Evolutionary conservation across 2,329 filamentous ascomycete genomes (phyloP).

Genomic region (Epicoccum nigrum): DNA sequence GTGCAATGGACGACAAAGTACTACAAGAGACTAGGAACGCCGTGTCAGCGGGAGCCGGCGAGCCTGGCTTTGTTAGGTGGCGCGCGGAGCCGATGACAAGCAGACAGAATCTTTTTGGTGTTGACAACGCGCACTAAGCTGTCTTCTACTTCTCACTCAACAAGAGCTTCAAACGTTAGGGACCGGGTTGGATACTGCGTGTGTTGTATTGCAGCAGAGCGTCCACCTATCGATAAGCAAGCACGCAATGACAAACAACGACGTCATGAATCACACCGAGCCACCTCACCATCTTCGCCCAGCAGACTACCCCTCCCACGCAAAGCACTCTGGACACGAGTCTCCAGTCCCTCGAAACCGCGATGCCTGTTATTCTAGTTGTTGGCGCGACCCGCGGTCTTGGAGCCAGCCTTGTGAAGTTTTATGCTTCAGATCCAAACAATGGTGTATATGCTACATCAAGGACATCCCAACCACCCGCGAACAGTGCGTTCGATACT

Average conservation of each 20-base stretch:
- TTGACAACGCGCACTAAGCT: neutral
- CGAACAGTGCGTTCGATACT: constrained; percentile 26
- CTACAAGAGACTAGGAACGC: neutral
- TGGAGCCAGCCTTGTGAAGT: constrained; percentile 65
- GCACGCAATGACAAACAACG: constrained; percentile 12
- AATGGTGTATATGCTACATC: constrained; percentile 66
- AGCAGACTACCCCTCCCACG: no score
- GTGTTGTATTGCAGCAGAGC: neutral
- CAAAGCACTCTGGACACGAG: no score
- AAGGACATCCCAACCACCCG: constrained; percentile 55
- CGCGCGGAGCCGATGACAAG: constrained; percentile 18
- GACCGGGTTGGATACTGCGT: neutral
- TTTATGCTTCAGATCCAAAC: constrained; percentile 57
- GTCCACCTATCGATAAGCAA: constrained; percentile 9
- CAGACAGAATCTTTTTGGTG: constrained; percentile 4
- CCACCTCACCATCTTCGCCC: neutral
- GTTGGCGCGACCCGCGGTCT: constrained; percentile 73
- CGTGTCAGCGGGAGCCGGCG: neutral
- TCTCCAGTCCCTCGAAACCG: no score
- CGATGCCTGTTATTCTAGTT: constrained; percentile 60
- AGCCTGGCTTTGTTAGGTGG: constrained; percentile 3
- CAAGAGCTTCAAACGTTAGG: no score
- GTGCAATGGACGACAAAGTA: constrained; percentile 3
- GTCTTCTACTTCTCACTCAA: neutral
- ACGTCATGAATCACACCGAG: constrained; percentile 3